Conservation (phyloP, 768 basidiomycete genomes). For the Lactarius hatsudake region DNA sequence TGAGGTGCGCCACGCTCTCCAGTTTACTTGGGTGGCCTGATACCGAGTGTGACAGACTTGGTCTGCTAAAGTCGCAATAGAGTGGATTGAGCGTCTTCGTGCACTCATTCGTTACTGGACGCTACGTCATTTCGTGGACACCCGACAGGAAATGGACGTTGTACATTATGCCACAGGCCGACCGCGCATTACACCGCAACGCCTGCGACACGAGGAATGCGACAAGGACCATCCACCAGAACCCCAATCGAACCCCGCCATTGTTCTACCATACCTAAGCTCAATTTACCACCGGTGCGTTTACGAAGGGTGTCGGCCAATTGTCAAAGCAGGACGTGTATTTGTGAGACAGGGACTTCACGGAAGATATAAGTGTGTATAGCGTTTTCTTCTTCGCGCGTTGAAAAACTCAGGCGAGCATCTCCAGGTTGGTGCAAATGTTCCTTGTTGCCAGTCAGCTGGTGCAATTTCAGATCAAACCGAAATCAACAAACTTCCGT, state of each 20-base stretch:
- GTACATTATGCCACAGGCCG: constrained; percentile 51
- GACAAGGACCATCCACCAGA: constrained; percentile 47
- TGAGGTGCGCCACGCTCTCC: constrained; percentile 53
- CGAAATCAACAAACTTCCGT: constrained; percentile 54
- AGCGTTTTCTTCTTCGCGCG: not conserved
- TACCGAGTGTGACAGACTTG: constrained; percentile 48
- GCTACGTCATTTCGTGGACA: constrained; percentile 68
- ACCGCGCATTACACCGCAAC: constrained; percentile 59
- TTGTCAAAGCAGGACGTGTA: constrained; percentile 69
- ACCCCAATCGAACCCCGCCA: constrained; percentile 47
- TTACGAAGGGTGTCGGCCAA: constrained; percentile 72
- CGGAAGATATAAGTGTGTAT: constrained; percentile 74
- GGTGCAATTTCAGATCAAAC: constrained; percentile 65
- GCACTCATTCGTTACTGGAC: constrained; percentile 78
- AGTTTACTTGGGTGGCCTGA: not conserved
- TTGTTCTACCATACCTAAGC: constrained; percentile 54
- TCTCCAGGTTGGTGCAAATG: constrained; percentile 60
- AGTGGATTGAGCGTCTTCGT: constrained; percentile 82
- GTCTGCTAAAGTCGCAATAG: constrained; percentile 62
- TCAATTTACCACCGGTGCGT: constrained; percentile 87
- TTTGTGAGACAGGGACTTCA: constrained; percentile 67
- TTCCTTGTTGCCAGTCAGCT: constrained; percentile 76
- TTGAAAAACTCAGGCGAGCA: not conserved
- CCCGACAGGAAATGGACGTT: constrained; percentile 77
- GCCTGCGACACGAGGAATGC: constrained; percentile 40